Evolutionary conservation across 1,284 basidiomycete species (phyloP), one percentile per base, ranked within the genome.

Genomic region (Nidula niveotomentosa): DNA sequence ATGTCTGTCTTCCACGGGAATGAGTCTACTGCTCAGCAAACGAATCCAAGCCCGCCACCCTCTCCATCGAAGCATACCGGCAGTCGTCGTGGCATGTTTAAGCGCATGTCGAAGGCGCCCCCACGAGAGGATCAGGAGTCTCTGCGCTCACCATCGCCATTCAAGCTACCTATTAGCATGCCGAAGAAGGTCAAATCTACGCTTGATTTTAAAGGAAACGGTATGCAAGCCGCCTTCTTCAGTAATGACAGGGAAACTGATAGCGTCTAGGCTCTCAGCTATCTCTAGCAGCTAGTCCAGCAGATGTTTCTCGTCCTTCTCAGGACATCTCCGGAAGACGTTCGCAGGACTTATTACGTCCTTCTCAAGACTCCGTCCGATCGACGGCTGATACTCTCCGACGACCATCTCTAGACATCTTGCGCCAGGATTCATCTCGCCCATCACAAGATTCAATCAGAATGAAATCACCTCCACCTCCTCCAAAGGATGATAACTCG

Each of bases 101-200:
- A 77, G 62, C 71, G 77, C 7, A 57, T 71, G 44, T 72, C 74
- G 12, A 76, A 66, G 58, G 59, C 60, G 15, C 63, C 69, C 15
- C 59, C 66, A 15, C 71, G 66, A 55, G 71, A 72, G 17, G 72
- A 72, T 45, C 51, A 61, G 13, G 76, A 78, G 35, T 65, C 71
- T 46, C 17, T 66, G 43, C 59, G 69, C 57, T 66, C 73, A 45
- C 63, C 71, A 13, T 74, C 71, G 6, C 73, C 74, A 8, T 64
- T 78, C 53, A 74, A 72, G 57, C 60, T 75, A 33, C 68, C 76
- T n/a, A 63, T 75, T 50, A 67, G 71, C 15, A 60, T 79, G 15
- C 71, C 77, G 6, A 85, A 84, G 73, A 85, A 85, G 73, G 77
- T 81, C 56, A 85, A 79, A 69, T 76, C 76, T 34, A 72, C 76